phyloP scores from a whole-genome alignment of 345 rosid genomes.

The Abelmoschus esculentus region DNA sequence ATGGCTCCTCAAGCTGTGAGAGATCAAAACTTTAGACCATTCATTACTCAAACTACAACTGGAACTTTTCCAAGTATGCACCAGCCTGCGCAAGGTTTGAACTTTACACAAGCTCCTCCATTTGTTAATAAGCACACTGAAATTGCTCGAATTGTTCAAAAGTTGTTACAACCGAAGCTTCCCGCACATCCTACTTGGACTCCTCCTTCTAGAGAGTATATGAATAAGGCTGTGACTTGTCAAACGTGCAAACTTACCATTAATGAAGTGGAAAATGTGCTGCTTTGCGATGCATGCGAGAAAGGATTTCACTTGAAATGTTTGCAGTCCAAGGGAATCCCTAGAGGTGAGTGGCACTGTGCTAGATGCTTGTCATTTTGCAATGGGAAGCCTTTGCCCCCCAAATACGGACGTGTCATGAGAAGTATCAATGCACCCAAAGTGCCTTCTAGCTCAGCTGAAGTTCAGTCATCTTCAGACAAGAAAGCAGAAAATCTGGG shows the following conservation, averaged over 20 bases:
- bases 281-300: constrained; percentile 89
- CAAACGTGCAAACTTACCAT: constrained; percentile 53
- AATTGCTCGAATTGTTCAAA: constrained; percentile 66
- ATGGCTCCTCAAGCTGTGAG: constrained; percentile 37
- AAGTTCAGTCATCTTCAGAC: constrained; percentile 41
- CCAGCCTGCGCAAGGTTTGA: constrained; percentile 53
- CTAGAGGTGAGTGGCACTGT: constrained; percentile 94
- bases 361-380: constrained; percentile 53
- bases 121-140: constrained; percentile 44
- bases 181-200: constrained; percentile 68
- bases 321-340: constrained; percentile 58
- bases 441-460: constrained; percentile 35
- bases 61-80: constrained; percentile 40
- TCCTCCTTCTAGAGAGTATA: constrained; percentile 92
- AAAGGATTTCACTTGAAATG: constrained; percentile 88
- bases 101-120: constrained; percentile 37
- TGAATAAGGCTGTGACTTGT: constrained; percentile 65
- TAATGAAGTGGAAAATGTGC: constrained; percentile 72
- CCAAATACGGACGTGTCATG: constrained; percentile 71
- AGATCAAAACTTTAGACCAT: constrained; percentile 57
- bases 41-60: constrained; percentile 42
- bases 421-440: constrained; percentile 32
- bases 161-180: constrained; percentile 51
- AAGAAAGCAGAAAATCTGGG: constrained; percentile 42
- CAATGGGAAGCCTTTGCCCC: constrained; percentile 83